Evolutionary conservation across 1,284 basidiomycete genomes (phyloP), one percentile per base, ranked within the genome.

Genomic region (Peniophora sp.): DNA sequence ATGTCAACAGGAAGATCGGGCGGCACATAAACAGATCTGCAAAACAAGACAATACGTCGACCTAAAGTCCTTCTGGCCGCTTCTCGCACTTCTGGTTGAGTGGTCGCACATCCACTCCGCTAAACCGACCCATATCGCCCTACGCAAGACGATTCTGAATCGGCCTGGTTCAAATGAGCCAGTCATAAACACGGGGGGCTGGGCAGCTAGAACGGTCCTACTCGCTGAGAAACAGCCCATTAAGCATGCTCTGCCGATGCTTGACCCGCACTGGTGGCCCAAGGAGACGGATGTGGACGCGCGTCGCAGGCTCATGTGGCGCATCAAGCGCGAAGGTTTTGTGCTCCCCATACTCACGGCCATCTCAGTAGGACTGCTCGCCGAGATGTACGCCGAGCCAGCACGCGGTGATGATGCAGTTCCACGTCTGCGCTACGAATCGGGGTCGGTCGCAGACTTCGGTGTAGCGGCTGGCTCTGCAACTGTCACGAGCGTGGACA

Each of bases 371-470:
- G 60, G 63, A 0, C 53, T 73, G 5, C 61, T 73, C 3, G 55
- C 65, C 2, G 67, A 69, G 48, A 66, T 74, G 51, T 74, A 72
- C 59, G 71, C 69, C 1, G 69, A 71, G 2, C 67, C 63, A 17
- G 57, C 59, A n/a, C 59, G 54, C 2, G 65, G 69, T 2, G 12
- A 12, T 32, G 27, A 32, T 32, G 27, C 12, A 12, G 12, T 32
- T 6, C 54, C 66, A 3, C 65, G 72, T 3, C 59, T 77, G 16
- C 58, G 61, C 3, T 69, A 70, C 52, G 54, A 60, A 16, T 61
- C 62, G 2, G 65, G 64, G 2, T 70, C 71, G 17, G 69, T 75
- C 41, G 50, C 68, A 0, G 72, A 75, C 53, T 73, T 75, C 53
- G 73, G 73, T 2, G 69, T 75, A 35, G 66, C 61, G 2, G 59